Evolutionary conservation across 2,329 filamentous ascomycete genomes (phyloP), one percentile per base, ranked within the genome.

Genomic region (Talaromyces verruculosus): DNA sequence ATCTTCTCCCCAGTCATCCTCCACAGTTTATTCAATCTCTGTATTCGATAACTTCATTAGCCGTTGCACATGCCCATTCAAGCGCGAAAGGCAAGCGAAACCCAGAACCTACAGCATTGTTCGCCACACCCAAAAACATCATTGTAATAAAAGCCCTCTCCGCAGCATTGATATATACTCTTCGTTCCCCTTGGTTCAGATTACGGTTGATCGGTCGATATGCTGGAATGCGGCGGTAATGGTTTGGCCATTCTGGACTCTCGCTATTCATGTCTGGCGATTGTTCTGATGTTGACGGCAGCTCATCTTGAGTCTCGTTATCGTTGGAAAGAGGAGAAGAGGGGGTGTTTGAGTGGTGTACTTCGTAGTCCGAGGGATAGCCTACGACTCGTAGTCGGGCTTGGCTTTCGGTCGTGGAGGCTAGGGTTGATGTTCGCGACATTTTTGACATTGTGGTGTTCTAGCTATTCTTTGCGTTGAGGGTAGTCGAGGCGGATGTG

Each of bases 71-170:
- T 39, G 35, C 19, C 7, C 22, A 19, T n/a, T 5, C 0, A n/a
- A 22, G 10, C 7, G 22, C 2, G 22, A 17, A 10, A 28, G 8
- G 4, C 8, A 39, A 8, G 19, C 10, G 37, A 25, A n/a, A 17
- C 15, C 11, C 7, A 3, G 6, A 43, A 61, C 63, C n/a, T 68
- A 82, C 79, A 67, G 78, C 79, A 70, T 83, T 80, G 57, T 81
- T 70, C 68, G 75, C 77, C 13, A 82, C 78, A 5, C 81, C 84
- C 33, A 77, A 78, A 67, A 85, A 82, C 83, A 86, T 85, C 0
- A 82, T 73, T 22, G 76, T 72, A 19, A 86, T 76, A 69, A 86
- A 85, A 6, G 75, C 77, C 49, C 73, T 73, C 71, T 86, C 84
- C 5, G 76, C 73, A 1, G 68, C 69, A 69, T 80, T 84, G n/a